A percentile compares a stretch with the other conserved stretches of the same genome.
These are phyloP conservation scores for Pichia exigua DNA, from an alignment of 805 yeast species.

Conservation along the genomic window DNA sequence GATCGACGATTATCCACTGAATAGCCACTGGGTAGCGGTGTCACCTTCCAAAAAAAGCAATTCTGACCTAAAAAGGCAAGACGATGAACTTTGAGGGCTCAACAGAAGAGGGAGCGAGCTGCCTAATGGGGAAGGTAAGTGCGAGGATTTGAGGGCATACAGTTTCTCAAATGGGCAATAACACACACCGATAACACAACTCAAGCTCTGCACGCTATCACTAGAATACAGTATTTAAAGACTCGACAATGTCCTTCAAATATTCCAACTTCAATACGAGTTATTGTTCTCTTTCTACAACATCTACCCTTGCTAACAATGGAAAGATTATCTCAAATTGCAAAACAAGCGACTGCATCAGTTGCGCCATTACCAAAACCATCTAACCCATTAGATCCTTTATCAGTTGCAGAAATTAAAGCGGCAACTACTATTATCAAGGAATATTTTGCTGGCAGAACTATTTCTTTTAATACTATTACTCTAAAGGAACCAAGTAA, in stretches of 20 bases:
- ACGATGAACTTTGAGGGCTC: not conserved
- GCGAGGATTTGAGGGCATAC: not conserved
- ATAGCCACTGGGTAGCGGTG: not conserved
- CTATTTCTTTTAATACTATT: conserved; percentile 55
- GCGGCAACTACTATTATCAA: conserved; percentile 47
- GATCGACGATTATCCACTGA: too few species aligned
- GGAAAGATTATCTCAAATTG: conserved; percentile 63
- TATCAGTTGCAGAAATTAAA: conserved; percentile 54
- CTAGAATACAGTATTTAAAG: not conserved
- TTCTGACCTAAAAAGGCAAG: not conserved
- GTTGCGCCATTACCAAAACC: conserved; percentile 47
- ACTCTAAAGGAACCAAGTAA: conserved; percentile 68
- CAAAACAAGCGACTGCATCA: conserved; percentile 52
- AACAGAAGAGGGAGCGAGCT: not conserved
- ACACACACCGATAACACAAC: conserved; percentile 4
- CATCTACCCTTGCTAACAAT: conserved; percentile 21
- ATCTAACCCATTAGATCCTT: conserved; percentile 65
- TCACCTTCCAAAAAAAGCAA: not conserved
- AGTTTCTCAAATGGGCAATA: conserved; percentile 2
- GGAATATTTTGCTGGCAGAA: conserved; percentile 36
- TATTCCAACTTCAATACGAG: too few species aligned
- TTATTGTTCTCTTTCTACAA: not conserved
- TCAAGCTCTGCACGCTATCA: not conserved
- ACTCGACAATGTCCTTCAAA: not conserved
- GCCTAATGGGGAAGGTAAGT: not conserved